phyloP scores from a whole-genome alignment of 352 stramenopile species.

The Paralagenidium karlingii region DNA sequence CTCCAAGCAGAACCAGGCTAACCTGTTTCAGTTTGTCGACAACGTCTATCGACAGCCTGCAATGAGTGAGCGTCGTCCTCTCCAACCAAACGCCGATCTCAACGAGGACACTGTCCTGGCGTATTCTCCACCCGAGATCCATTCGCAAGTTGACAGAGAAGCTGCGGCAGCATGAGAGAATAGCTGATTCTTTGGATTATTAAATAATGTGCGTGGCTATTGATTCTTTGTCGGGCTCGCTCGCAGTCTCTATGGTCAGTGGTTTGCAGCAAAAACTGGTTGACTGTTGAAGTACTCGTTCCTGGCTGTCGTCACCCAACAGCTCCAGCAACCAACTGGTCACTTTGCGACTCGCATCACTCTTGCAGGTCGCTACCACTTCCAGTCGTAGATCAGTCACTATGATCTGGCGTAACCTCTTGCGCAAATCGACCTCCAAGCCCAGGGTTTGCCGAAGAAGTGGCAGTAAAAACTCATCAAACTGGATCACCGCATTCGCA shows the following conservation, averaged over 20 bases:
- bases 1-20: constrained; percentile 11
- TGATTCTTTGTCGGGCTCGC: too few relatives aligned
- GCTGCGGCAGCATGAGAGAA: too few relatives aligned
- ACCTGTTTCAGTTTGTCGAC: constrained; percentile 46
- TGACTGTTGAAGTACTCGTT: too few relatives aligned
- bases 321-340: too few relatives aligned
- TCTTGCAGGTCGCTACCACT: too few relatives aligned
- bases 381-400: constrained; percentile 49
- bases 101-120: constrained; percentile 14
- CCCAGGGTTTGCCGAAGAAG: constrained; percentile 42
- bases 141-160: too few relatives aligned
- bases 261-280: too few relatives aligned
- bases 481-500: constrained; percentile 42
- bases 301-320: too few relatives aligned
- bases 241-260: too few relatives aligned
- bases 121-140: constrained; percentile 24
- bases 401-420: constrained; percentile 39
- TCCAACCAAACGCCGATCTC: constrained; percentile 22
- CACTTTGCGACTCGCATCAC: too few relatives aligned
- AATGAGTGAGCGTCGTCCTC: constrained; percentile 31
- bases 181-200: too few relatives aligned
- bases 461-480: constrained; percentile 43
- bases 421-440: constrained; percentile 41
- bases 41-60: constrained; percentile 59
- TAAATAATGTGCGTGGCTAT: too few relatives aligned